Conservation (phyloP, 2,329 filamentous ascomycete species). For the Lizonia empirigonia region DNA sequence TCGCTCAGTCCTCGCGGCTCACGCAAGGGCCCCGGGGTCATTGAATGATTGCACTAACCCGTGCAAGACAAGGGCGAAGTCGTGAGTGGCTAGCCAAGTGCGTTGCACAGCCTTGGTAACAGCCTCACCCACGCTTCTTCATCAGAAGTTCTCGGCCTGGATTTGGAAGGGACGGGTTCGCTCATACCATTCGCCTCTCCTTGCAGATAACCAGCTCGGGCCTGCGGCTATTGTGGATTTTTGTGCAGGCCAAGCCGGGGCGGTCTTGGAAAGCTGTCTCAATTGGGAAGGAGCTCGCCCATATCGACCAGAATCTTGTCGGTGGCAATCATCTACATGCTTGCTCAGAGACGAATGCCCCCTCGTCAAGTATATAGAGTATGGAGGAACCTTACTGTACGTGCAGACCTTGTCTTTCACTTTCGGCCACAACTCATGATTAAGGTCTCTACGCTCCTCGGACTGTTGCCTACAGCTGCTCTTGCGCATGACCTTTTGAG, state of each 20-base stretch:
- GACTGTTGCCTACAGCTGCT: slow-evolving; percentile 31
- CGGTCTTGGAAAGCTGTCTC: slow-evolving; percentile 13
- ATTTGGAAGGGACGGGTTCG: neutral
- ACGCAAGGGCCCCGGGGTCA: no score
- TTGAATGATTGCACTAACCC: no score
- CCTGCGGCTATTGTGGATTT: slow-evolving; percentile 14
- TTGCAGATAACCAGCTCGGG: slow-evolving; percentile 17
- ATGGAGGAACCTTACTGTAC: neutral
- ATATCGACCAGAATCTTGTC: slow-evolving; percentile 5
- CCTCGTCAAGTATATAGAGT: slow-evolving; percentile 3
- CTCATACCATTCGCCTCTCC: slow-evolving; percentile 1
- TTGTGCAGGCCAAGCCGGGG: slow-evolving; percentile 10
- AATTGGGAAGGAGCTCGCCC: slow-evolving; percentile 14
- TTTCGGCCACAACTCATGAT: slow-evolving; percentile 15
- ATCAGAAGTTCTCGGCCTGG: neutral
- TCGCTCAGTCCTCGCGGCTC: neutral
- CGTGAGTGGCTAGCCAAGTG: neutral
- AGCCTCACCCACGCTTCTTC: slow-evolving; percentile 3
- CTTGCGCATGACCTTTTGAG: slow-evolving; percentile 36
- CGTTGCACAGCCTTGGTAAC: slow-evolving; percentile 10
- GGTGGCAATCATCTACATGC: neutral
- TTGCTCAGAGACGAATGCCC: neutral
- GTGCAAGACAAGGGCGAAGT: slow-evolving; percentile 1
- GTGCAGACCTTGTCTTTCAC: neutral
- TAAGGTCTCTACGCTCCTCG: slow-evolving; percentile 35